Percentiles rank a stretch among this genome's conserved stretches.
phyloP scores from a whole-genome alignment of 306 rosid genomes.

The Rosa chinensis region DNA sequence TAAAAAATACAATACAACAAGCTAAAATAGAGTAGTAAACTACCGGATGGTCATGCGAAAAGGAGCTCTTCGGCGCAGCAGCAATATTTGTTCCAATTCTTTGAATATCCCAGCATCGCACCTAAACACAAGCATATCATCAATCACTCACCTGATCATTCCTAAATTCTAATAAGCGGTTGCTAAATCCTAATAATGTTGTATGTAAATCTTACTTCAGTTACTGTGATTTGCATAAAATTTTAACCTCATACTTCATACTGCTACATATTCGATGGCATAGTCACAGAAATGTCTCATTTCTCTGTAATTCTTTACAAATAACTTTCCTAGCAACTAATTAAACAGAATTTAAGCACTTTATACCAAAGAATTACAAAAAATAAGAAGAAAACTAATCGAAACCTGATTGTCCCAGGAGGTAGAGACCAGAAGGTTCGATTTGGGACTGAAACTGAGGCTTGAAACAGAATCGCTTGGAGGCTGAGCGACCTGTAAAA shows the following conservation, averaged over 20 bases:
- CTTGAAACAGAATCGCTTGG: constrained; percentile 72
- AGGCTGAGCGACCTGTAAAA: constrained; percentile 67
- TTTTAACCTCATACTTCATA: neutral
- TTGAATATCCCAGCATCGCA: constrained; percentile 77
- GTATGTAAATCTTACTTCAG: neutral
- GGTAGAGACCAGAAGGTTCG: constrained; percentile 68
- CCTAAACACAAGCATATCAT: constrained; percentile 35
- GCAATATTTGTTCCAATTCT: constrained; percentile 47
- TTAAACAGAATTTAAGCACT: neutral
- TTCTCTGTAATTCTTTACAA: neutral
- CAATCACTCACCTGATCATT: neutral
- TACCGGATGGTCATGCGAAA: constrained; percentile 75
- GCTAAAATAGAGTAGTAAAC: neutral
- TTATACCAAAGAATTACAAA: neutral
- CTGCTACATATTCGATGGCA: neutral
- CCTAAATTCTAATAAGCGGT: too few relatives aligned
- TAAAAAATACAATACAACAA: neutral
- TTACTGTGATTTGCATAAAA: neutral
- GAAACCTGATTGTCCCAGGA: constrained; percentile 89
- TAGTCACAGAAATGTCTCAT: too few relatives aligned
- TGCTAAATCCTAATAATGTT: neutral
- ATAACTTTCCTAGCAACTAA: neutral
- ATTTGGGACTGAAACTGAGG: constrained; percentile 71
- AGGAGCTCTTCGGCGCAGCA: constrained; percentile 70
- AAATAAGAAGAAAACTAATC: neutral